Base-by-base conservation (phyloP, 2,329 filamentous ascomycete genomes). In the Colletotrichum salicis region DNA sequence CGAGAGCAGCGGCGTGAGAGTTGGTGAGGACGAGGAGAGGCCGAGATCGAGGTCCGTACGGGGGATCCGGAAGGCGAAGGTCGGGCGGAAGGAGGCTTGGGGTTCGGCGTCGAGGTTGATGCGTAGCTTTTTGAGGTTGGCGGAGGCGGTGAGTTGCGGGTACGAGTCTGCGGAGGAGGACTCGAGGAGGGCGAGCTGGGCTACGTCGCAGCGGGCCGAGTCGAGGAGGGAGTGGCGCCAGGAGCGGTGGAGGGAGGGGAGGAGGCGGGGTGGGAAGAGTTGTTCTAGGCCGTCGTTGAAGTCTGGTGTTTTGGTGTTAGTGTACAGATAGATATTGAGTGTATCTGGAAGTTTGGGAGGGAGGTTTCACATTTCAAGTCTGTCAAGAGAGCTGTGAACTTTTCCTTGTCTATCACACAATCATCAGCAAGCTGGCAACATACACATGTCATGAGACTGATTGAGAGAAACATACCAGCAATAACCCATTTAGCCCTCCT, bases 271-370 rank as follows among this genome's bases (percentile, higher is more conserved):
- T 15, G 84, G 84, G 76, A 86, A 86, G 59, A 86, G 79, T 58
- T 84, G 82, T 71, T 86, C 84, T 13, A 86, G 78, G 52, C 85
- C 84, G 76, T 86, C 83, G 76, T 86, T 86, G 76, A 83, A 85
- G 76, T 85, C 41, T 19, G 15, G 19, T n/a, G 41, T 48, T 19
- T 48, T 3, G 41, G 8, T 48, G 19, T 48, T 48, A 19, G 41
- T 45, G 41, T n/a, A n/a, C 4, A n/a, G 41, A 7, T 45, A 37
- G 35, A 37, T 37, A 7, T 35, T 35, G 33, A 3, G 33, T 37
- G 35, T 37, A 15, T 37, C 6, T 12, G 2, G 35, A 10, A 15
- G 35, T 33, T 33, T 33, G 10, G 35, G 12, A 5, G 35, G 35
- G 41, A 10, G 15, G 35, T n/a, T 48, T 48, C 19, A 48, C 41